A percentile compares a stretch with the other conserved stretches of the same genome.
Conservation (phyloP, 1,284 basidiomycete genomes). For the Trichosporon sp. region DNA sequence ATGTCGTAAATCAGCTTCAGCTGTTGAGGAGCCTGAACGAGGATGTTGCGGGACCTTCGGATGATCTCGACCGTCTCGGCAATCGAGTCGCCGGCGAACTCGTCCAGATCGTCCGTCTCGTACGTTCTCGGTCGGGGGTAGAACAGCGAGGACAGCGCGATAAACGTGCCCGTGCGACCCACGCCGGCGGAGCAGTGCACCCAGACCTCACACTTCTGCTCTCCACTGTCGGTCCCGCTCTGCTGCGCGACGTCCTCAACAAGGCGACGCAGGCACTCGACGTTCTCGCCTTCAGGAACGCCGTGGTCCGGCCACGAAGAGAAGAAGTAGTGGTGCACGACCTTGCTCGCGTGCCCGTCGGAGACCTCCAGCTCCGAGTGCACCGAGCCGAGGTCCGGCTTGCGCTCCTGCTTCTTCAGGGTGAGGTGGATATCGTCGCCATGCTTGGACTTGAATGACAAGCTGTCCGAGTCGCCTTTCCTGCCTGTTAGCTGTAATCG, state of each 20-base stretch:
- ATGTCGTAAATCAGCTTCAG: conserved; percentile 26
- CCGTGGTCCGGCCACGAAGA: conserved; percentile 47
- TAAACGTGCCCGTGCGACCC: conserved; percentile 44
- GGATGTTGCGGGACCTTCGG: conserved; percentile 35
- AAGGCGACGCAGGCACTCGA: conserved; percentile 28
- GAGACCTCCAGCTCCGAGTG: conserved; percentile 17
- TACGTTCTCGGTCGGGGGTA: not conserved
- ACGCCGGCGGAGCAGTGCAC: conserved; percentile 48
- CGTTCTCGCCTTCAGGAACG: conserved; percentile 31
- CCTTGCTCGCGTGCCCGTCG: conserved; percentile 12
- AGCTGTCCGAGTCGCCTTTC: not conserved
- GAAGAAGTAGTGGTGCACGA: conserved; percentile 39
- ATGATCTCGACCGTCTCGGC: conserved; percentile 35
- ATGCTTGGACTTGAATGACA: not conserved
- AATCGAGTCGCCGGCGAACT: conserved; percentile 23
- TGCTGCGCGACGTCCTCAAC: conserved; percentile 24
- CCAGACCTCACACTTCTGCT: conserved; percentile 39
- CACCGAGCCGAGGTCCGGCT: conserved; percentile 12
- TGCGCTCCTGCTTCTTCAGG: not conserved
- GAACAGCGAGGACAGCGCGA: conserved; percentile 37
- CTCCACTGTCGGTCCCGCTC: conserved; percentile 18
- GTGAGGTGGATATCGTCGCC: not conserved
- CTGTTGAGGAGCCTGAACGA: conserved; percentile 40
- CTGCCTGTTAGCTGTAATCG: not conserved
- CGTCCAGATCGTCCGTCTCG: not conserved